Base-by-base conservation (phyloP, 768 basidiomycete species). In the Leucogyrophana mollusca region DNA sequence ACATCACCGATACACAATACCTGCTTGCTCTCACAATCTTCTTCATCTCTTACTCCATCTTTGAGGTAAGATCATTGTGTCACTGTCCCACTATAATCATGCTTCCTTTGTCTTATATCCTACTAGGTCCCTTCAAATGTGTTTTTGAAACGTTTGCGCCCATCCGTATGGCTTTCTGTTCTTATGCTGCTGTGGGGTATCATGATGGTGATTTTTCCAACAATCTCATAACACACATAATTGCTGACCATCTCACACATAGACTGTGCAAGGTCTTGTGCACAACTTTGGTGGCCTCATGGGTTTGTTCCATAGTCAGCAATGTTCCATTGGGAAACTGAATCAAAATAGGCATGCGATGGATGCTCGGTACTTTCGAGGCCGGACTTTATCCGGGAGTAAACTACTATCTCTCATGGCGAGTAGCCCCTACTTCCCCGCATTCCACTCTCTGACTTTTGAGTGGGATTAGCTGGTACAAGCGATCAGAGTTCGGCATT, bases 181-280 rank as follows among this genome's bases (percentile, higher is more conserved):
- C 70, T 90, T 43, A 90, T 91, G 87, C 51, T 87, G 2, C 54
- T 79, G 14, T 88, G 87, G 85, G 87, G 86, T 2, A 53, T 88
- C 23, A 81, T 82, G 72, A 88, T 88, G 87, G 85, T 85, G 44
- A 41, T 69, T 38, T 8, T 40, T 36, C 4, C 18, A 1, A 8
- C 17, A 21, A 11, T 45, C 23, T 34, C 30, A 48, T 14, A 32
- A 18, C 9, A 22, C 22, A 17, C 47, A 9, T n/a, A 17, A 22
- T n/a, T 22, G 23, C 41, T 22, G 46, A 18, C 2, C 14, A 60
- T 49, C 38, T 22, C 37, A 57, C 23, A 21, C 47, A 18, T 59
- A 90, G 87, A 86, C 84, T 13, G 67, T 84, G 6, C 86, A 89
- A 76, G 85, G 85, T 6, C 59, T 87, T 18, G 79, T 87, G 3